Base-by-base conservation (phyloP, 306 rosid species). In the Cajanus cajan region DNA sequence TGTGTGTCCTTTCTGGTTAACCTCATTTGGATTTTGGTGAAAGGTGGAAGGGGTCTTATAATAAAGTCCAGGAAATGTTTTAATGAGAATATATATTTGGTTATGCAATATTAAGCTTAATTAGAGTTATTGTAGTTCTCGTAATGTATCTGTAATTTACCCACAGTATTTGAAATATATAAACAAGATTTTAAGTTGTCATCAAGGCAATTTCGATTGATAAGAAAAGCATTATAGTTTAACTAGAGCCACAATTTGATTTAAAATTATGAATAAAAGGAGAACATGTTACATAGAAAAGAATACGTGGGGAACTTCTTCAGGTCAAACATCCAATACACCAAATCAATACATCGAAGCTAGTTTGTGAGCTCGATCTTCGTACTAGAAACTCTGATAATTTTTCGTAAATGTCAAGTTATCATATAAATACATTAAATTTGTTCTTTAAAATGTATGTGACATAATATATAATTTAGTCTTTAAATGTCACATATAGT, bases 1-100 rank as follows among this genome's bases (percentile, higher is more conserved):
- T 76, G 16, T 61, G 22, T 75, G 77, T 19, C 51, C 78, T 58
- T 18, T 12, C 45, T 12, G 31, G 16, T 75, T 64, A 33, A 62
- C 43, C n/a, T 44, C 54, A 41, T 73, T 76, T 77, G 57, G 78
- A 67, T 36, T 64, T 67, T 40, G 74, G 78, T 80, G 81, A 57
- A 44, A 70, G 13, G 55, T 28, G 59, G 21, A 39, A 28, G 63
- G 71, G 44, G 40, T 59, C 59, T 59, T 66, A 37, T 9, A 37
- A 40, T 48, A 69, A 43, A 61, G 28, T 39, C 18, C n/a, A 77
- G 28, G 31, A 39, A 76, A 78, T 78, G 58, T 54, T 54, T 36
- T 10, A 43, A 71, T 51, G 34, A 44, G 40, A 77, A 48, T 70
- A 44, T 24, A 44, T 68, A 59, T 28, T 28, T 28, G 31, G 31